Evolutionary conservation across 805 yeast genomes (phyloP), one percentile per base, ranked within the genome.

Genomic region (Candida tibetensis): DNA sequence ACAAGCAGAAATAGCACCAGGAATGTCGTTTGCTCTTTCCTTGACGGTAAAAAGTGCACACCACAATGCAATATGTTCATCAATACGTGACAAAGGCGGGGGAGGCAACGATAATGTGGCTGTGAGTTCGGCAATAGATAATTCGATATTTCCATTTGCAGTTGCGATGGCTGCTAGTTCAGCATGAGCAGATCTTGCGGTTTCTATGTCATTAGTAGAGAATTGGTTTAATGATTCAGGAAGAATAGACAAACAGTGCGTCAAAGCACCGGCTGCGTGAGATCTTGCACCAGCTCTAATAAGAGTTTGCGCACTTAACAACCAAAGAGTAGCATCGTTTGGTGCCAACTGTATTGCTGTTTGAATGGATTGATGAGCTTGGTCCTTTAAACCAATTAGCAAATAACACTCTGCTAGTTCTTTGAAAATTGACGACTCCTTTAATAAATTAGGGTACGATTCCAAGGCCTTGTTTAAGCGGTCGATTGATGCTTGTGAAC

Each of bases 101-200:
- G 76, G 68, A 1, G 80, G 78, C 22, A 78, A 57, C 18, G 74
- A 60, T 32, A 77, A 55, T 1, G 81, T 76, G 1, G 72, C 68
- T 13, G 69, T 66, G 28, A 79, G 51, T 50, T 79, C 83, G 6
- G 64, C 54, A 7, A 71, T 66, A n/a, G 78, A 74, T 33, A 60
- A 48, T 38, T 76, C 79, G 27, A 70, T 60, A 47, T 77, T 70
- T 13, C 74, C 74, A 18, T 76, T 75, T 5, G 71, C 64, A 1
- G 74, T 69, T 2, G 77, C 75, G n/a, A 79, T 60, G 4, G 74
- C 72, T 0, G 81, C 82, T 32, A 79, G 57, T 47, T 77, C 80
- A 3, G 76, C 70, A 56, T 77, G 82, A 2, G 74, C 72, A 12
- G 71, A 63, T 37, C 81, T 61, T 0, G 77, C 73, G 1, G 74